Percentiles rank a stretch among this genome's conserved stretches.
phyloP scores from a whole-genome alignment of 768 basidiomycete genomes.

The Udeniomyces megalosporus region DNA sequence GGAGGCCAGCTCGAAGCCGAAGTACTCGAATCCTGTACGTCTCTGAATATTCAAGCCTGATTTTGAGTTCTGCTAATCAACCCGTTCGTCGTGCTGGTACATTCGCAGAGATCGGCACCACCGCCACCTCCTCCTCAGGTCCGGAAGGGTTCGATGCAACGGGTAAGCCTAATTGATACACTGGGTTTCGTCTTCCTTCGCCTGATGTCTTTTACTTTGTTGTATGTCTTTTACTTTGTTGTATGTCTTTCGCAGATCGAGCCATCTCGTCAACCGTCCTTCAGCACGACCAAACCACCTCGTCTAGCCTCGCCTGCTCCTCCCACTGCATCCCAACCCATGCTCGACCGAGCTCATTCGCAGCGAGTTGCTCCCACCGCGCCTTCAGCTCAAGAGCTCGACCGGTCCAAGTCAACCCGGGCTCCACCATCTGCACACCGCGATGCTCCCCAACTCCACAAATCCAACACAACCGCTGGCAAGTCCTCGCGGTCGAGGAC shows the following conservation, averaged over 20 bases:
- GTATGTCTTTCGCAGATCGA: not conserved
- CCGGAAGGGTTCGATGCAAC: not conserved
- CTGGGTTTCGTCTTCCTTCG: not conserved
- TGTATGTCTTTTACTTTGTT: not conserved
- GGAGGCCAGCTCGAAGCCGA: conserved; percentile 5
- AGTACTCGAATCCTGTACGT: conserved; percentile 28
- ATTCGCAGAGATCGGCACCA: conserved; percentile 24
- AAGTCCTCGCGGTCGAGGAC: conserved; percentile 33
- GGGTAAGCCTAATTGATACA: not conserved
- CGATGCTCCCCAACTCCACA: conserved; percentile 35
- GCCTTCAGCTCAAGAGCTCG: conserved; percentile 26
- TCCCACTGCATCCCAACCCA: conserved; percentile 25
- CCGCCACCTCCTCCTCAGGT: conserved; percentile 16
- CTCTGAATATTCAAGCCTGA: not conserved
- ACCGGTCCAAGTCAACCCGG: conserved; percentile 12
- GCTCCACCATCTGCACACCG: conserved; percentile 1
- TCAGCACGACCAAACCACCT: conserved; percentile 20
- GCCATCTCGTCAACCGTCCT: conserved; percentile 21
- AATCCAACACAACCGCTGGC: conserved; percentile 36
- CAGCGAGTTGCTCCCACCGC: conserved; percentile 65
- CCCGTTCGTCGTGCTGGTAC: not conserved
- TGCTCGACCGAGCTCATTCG: conserved; percentile 40
- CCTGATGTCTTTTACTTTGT: not conserved
- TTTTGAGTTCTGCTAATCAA: not conserved
- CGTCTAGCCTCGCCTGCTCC: conserved; percentile 17